phyloP scores from a whole-genome alignment of 768 basidiomycete genomes.

The Psilocybe cubensis region DNA sequence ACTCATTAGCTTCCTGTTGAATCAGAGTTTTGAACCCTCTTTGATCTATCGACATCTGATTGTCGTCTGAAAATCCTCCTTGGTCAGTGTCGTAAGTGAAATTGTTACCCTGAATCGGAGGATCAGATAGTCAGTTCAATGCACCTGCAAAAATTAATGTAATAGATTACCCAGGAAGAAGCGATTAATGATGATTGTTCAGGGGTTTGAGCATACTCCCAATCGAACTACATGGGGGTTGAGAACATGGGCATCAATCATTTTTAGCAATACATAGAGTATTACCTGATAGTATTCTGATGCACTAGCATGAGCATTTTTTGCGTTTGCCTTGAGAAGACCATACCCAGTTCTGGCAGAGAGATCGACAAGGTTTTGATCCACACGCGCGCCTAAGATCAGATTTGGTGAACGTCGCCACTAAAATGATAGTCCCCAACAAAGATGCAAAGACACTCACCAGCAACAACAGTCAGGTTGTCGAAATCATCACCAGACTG shows the following conservation, averaged over 20 bases:
- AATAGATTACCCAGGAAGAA: conserved; percentile 55
- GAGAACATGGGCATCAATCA: background rate
- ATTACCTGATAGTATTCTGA: conserved; percentile 60
- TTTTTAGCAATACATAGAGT: background rate
- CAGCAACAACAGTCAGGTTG: conserved; percentile 46
- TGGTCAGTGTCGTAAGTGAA: conserved; percentile 54
- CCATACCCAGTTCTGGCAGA: conserved; percentile 59
- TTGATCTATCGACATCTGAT: conserved; percentile 59
- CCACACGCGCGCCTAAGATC: conserved; percentile 46
- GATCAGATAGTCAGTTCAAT: background rate
- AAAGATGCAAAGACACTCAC: conserved; percentile 28
- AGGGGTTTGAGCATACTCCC: conserved; percentile 63
- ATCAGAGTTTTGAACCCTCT: conserved; percentile 64
- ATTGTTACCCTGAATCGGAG: conserved; percentile 56
- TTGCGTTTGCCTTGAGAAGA: conserved; percentile 48
- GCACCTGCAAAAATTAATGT: background rate
- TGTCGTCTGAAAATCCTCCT: conserved; percentile 62
- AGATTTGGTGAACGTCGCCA: too few relatives aligned
- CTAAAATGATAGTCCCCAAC: background rate
- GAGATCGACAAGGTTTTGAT: conserved; percentile 52
- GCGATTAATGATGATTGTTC: conserved; percentile 67
- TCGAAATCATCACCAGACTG: conserved; percentile 42
- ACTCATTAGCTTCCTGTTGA: conserved; percentile 58
- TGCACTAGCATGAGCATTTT: conserved; percentile 48
- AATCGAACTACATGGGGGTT: conserved; percentile 38